phyloP scores from a whole-genome alignment of 2,329 filamentous ascomycete genomes.

The Alternaria ventricosa region DNA sequence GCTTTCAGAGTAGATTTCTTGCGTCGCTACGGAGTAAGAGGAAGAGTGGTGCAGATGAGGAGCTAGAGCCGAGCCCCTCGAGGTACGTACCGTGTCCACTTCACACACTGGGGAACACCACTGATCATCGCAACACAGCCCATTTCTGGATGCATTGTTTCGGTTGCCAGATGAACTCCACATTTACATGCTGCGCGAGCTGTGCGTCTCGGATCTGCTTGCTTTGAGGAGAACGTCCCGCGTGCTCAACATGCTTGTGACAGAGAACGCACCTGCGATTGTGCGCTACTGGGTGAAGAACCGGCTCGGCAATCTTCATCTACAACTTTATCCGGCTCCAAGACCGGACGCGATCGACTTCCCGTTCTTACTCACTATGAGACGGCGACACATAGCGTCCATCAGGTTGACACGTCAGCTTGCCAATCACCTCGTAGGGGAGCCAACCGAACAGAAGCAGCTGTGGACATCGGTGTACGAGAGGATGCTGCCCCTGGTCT shows the following conservation, averaged over 20 bases:
- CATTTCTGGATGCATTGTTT: conserved; percentile 41
- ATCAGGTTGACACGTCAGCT: conserved; percentile 44
- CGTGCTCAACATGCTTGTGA: conserved; percentile 40
- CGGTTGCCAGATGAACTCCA: conserved; percentile 45
- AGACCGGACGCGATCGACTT: conserved; percentile 38
- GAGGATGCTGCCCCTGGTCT: conserved; percentile 46
- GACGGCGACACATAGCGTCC: conserved; percentile 45
- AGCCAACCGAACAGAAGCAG: conserved; percentile 38
- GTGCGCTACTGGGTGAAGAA: conserved; percentile 46
- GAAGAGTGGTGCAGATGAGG: conserved; percentile 25
- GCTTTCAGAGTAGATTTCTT: conserved; percentile 39
- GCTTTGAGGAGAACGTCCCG: conserved; percentile 41
- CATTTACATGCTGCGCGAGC: conserved; percentile 42
- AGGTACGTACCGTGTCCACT: conserved; percentile 27
- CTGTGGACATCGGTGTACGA: conserved; percentile 47
- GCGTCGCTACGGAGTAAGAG: conserved; percentile 41
- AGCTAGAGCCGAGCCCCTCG: conserved; percentile 24
- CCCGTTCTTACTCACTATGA: conserved; percentile 44
- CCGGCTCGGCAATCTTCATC: conserved; percentile 43
- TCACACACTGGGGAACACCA: neutral
- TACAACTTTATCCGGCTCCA: conserved; percentile 44
- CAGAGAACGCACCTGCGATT: conserved; percentile 39
- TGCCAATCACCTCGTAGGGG: conserved; percentile 40
- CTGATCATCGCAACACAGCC: conserved; percentile 24
- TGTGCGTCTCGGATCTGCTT: conserved; percentile 44